Base-by-base conservation (phyloP, 345 rosid genomes). In the Erysimum cheiranthoides region DNA sequence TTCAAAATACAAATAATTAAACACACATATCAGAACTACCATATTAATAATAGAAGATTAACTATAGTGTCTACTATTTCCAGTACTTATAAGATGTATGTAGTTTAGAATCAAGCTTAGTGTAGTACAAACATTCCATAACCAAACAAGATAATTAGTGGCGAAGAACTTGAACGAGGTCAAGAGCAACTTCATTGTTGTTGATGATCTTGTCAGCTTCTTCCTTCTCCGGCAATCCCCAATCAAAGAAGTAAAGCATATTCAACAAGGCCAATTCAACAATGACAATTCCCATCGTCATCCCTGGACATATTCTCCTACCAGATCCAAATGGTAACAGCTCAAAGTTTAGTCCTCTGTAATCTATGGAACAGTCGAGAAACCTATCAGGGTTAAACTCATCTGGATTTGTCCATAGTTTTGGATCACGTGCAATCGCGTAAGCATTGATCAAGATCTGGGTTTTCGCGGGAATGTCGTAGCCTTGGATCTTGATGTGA, bases 361-460 rank as follows among this genome's bases (percentile, higher is more conserved):
- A 71, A 54, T 85, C 85, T 28, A 78, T 34, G 0, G 75, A 51
- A 68, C 54, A 66, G 2, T 78, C 72, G 0, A 35, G 11, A 65
- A 87, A 85, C 59, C 89, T 80, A 14, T 82, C 84, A 0, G 86
- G 89, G 8, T 30, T 17, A 59, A 87, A 84, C 18, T 71, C 77
- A 28, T 78, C 75, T 8, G 86, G 79, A 30, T 77, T 71, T 11
- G 39, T n/a, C 90, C 90, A 84, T n/a, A 61, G 31, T 4, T 67
- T 40, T 0, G 88, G 84, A 40, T 86, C 89, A 4, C 89, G 79
- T 7, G 79, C 89, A 1, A 86, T 80, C 0, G 85, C 86, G 80
- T 86, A 86, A 4, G 45, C 83, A 32, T 85, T 85, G 5, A 87
- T 42, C 42, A 74, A 50, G 21, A 89, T 73, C 43, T 76, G 18